Evolutionary conservation across 1,284 basidiomycete species (phyloP).

Genomic region (Tylopilus sp.): DNA sequence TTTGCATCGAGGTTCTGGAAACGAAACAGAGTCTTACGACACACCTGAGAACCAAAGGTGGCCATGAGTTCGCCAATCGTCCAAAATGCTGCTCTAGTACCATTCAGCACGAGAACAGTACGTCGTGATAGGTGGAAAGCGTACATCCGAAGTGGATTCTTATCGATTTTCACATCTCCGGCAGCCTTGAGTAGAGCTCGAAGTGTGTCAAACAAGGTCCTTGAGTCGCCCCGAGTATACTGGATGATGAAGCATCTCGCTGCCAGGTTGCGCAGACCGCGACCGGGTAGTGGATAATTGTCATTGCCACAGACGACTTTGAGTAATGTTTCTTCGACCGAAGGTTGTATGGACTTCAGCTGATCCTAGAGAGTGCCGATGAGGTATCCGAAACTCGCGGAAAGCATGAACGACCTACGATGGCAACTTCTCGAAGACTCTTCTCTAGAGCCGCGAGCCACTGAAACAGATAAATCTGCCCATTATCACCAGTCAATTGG

Average conservation of each 20-base stretch:
- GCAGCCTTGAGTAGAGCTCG: slow-evolving; percentile 74
- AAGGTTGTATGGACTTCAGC: slow-evolving; percentile 59
- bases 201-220: slow-evolving; percentile 85
- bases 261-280: slow-evolving; percentile 78
- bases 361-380: slow-evolving; percentile 46
- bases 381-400: background rate
- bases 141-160: slow-evolving; percentile 65
- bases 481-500: slow-evolving; percentile 70
- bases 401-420: slow-evolving; percentile 40
- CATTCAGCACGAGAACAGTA: slow-evolving; percentile 7
- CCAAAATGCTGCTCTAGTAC: slow-evolving; percentile 67
- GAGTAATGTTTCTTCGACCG: slow-evolving; percentile 59
- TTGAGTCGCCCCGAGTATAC: slow-evolving; percentile 81
- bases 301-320: slow-evolving; percentile 59
- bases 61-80: slow-evolving; percentile 87
- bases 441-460: slow-evolving; percentile 74
- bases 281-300: slow-evolving; percentile 75
- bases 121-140: slow-evolving; percentile 28
- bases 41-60: slow-evolving; percentile 76
- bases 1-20: background rate
- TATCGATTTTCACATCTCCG: slow-evolving; percentile 67
- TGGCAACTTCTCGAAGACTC: slow-evolving; percentile 45
- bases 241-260: slow-evolving; percentile 75
- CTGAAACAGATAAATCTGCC: slow-evolving; percentile 77
- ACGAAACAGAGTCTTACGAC: slow-evolving; percentile 20